Evolutionary conservation across 2,329 filamentous ascomycete genomes (phyloP).

Genomic region (Phyllachora maydis): DNA sequence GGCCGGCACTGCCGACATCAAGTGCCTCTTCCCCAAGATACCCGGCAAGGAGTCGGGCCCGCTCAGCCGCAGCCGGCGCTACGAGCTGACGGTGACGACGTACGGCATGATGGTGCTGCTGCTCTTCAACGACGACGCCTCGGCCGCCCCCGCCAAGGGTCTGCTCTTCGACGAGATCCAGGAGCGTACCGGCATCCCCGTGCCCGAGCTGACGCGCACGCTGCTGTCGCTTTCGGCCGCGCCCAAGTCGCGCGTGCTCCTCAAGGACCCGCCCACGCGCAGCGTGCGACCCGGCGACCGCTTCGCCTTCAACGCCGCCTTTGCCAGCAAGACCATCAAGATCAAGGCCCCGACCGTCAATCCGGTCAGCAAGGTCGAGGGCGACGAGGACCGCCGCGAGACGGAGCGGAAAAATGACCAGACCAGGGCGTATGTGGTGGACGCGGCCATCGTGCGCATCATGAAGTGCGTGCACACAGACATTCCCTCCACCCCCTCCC

Average conservation of each 20-base stretch:
- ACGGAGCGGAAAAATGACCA: slow-evolving; percentile 62
- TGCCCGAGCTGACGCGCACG: slow-evolving; percentile 52
- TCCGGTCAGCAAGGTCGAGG: slow-evolving; percentile 69
- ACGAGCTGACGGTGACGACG: slow-evolving; percentile 83
- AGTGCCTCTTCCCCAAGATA: slow-evolving; percentile 54
- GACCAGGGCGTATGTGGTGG: slow-evolving; percentile 47
- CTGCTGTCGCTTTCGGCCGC: slow-evolving; percentile 67
- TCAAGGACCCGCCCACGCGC: slow-evolving; percentile 65
- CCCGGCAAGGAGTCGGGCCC: slow-evolving; percentile 45
- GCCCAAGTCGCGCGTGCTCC: slow-evolving; percentile 62
- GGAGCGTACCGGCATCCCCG: slow-evolving; percentile 58
- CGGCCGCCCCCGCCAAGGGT: slow-evolving; percentile 23
- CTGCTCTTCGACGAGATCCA: slow-evolving; percentile 61
- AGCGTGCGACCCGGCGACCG: slow-evolving; percentile 54
- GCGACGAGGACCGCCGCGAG: slow-evolving; percentile 41
- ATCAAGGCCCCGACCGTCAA: slow-evolving; percentile 80
- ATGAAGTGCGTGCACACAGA: slow-evolving; percentile 77
- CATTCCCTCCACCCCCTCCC: too few species aligned
- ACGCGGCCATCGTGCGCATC: slow-evolving; percentile 60
- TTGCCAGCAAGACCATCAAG: slow-evolving; percentile 63
- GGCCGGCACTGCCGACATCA: slow-evolving; percentile 66
- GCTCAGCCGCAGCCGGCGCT: slow-evolving; percentile 45
- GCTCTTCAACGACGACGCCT: slow-evolving; percentile 63
- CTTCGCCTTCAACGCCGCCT: slow-evolving; percentile 68
- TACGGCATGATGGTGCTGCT: slow-evolving; percentile 81